Conservation (phyloP, 768 basidiomycete species). For the Pulveroboletus frians region DNA sequence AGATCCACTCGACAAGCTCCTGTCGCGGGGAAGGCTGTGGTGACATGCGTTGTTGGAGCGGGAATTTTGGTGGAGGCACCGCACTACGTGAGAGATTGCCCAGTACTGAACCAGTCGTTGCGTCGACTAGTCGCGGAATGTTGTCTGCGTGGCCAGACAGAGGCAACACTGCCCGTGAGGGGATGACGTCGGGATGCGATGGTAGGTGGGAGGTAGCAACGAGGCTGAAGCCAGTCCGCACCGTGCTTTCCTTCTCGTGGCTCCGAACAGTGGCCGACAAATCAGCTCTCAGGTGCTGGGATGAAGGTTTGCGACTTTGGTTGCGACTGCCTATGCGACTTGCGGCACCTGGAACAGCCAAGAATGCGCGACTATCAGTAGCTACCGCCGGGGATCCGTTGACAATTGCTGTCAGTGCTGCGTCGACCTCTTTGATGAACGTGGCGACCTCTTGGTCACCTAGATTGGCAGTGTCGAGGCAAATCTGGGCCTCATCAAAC, state of each 20-base stretch:
- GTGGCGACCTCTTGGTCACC: constrained; percentile 29
- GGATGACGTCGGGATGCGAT: constrained; percentile 21
- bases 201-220: constrained; percentile 24
- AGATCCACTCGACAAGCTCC: constrained; percentile 21
- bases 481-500: constrained; percentile 28
- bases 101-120: constrained; percentile 9
- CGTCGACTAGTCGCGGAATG: constrained; percentile 14
- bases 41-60: constrained; percentile 21
- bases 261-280: constrained; percentile 25
- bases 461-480: constrained; percentile 28
- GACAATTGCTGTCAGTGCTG: constrained; percentile 23
- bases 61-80: constrained; percentile 7
- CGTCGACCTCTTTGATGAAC: constrained; percentile 30
- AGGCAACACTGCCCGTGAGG: constrained; percentile 23
- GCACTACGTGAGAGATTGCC: constrained; percentile 15
- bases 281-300: constrained; percentile 28
- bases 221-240: constrained; percentile 28
- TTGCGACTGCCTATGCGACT: constrained; percentile 24
- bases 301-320: constrained; percentile 29
- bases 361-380: constrained; percentile 28
- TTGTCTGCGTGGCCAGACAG: constrained; percentile 16
- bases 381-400: constrained; percentile 26
- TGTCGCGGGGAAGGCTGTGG: constrained; percentile 30
- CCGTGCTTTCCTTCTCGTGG: constrained; percentile 23
- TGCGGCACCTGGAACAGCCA: constrained; percentile 25